Conservation (phyloP, 2,329 filamentous ascomycete species). For the Eutypa lata region DNA sequence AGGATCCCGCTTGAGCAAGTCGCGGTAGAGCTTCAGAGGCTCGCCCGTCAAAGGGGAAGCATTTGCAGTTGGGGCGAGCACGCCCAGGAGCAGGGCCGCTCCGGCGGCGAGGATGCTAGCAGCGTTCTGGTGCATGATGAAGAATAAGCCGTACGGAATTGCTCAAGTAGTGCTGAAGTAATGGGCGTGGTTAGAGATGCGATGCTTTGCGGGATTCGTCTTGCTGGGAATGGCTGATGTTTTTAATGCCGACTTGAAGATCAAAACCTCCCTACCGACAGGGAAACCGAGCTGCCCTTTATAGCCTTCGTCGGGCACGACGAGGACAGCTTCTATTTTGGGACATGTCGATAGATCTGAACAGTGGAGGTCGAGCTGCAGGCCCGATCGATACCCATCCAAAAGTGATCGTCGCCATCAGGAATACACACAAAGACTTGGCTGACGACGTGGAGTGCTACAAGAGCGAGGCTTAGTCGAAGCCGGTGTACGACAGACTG, state of each 20-base stretch:
- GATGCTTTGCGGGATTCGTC: background rate
- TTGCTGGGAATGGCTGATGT: background rate
- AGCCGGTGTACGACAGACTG: too few relatives aligned
- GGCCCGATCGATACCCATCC: too few relatives aligned
- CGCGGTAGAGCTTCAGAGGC: background rate
- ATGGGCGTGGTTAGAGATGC: background rate
- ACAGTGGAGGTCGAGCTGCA: too few relatives aligned
- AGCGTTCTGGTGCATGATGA: background rate
- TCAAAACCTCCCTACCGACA: background rate
- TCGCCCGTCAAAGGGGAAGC: background rate
- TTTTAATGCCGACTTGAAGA: background rate
- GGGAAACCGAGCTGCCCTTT: background rate
- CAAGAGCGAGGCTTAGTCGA: too few relatives aligned
- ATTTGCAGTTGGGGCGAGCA: background rate
- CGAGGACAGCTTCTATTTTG: background rate
- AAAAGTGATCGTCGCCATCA: too few relatives aligned
- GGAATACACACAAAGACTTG: too few relatives aligned
- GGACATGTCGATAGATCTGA: too few relatives aligned
- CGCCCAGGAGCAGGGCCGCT: background rate
- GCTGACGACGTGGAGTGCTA: too few relatives aligned
- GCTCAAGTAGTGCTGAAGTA: too few relatives aligned
- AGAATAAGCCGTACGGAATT: too few relatives aligned
- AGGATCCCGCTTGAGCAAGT: constrained; percentile 3
- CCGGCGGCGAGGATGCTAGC: background rate
- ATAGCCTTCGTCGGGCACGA: background rate